A percentile compares a stretch with the other conserved stretches of the same genome.
These are phyloP conservation scores for Ustilago cynodontis DNA, from an alignment of 1,284 basidiomycete genomes.

Conservation along the genomic window DNA sequence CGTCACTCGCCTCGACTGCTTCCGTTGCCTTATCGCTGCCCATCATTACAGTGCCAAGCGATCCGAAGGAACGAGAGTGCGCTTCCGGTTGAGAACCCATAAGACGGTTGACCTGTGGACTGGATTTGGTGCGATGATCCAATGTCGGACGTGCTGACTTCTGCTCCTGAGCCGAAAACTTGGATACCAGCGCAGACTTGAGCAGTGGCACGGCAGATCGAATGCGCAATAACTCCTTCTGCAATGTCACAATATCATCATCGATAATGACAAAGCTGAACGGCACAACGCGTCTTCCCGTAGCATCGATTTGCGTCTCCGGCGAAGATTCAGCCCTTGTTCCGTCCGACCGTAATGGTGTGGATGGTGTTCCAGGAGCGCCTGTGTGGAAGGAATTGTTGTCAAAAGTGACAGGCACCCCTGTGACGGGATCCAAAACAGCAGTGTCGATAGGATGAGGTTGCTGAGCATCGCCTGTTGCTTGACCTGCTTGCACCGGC, in stretches of 20 bases:
- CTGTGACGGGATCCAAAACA: slow-evolving; percentile 60
- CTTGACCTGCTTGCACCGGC: neutral
- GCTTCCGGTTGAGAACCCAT: slow-evolving; percentile 25
- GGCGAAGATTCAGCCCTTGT: neutral
- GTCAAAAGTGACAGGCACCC: slow-evolving; percentile 52
- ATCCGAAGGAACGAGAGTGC: slow-evolving; percentile 31
- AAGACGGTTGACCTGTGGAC: slow-evolving; percentile 48
- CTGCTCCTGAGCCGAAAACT: slow-evolving; percentile 5
- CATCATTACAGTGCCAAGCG: slow-evolving; percentile 19
- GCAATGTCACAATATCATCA: slow-evolving; percentile 58
- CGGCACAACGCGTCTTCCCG: slow-evolving; percentile 33
- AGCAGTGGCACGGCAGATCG: slow-evolving; percentile 57
- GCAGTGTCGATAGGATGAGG: slow-evolving; percentile 27
- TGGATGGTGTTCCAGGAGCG: neutral
- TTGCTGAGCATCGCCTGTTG: neutral
- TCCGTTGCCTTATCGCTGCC: neutral
- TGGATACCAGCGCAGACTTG: slow-evolving; percentile 44
- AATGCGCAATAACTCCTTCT: slow-evolving; percentile 56
- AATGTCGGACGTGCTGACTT: slow-evolving; percentile 25
- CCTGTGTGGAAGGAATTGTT: slow-evolving; percentile 15
- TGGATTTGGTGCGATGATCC: slow-evolving; percentile 52
- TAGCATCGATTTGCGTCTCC: slow-evolving; percentile 16
- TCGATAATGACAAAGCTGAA: slow-evolving; percentile 63
- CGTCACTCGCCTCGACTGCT: neutral
- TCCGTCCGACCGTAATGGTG: neutral